Evolutionary conservation across 2,329 filamentous ascomycete genomes (phyloP), one percentile per base, ranked within the genome.

Genomic region (Myriosclerotinia scirpicola): DNA sequence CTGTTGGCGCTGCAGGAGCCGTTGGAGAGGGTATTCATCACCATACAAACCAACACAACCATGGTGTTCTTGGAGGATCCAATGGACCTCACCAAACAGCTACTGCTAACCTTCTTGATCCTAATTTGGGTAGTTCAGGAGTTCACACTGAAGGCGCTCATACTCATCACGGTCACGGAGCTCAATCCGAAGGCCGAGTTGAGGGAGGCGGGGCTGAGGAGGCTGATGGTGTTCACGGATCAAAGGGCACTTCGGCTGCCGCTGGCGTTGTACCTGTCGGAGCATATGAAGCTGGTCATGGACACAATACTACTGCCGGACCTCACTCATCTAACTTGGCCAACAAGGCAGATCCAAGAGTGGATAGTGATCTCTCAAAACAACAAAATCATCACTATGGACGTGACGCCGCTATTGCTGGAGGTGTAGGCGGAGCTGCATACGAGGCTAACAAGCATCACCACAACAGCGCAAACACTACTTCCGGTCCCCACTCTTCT

Each of bases 281-380:
- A 59, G 66, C 52, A 44, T 65, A 46, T 34, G 54, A 65, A 20
- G 22, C 65, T 59, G 54, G 67, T 11, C 70, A 70, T 73, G 72
- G 71, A 59, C 26, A 48, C 5, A n/a, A 61, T 54, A 70, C 69
- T 20, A 77, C 70, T 9, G 72, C 74, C 36, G 79, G 78, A 1
- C 78, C 78, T 36, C 72, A 73, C 54, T 68, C 71, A 11, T 77
- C 77, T 22, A 78, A 79, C 34, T 48, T 77, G 15, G 74, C 75
- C 42, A 81, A 81, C 70, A 79, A 77, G 68, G 54, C 75, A 15
- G 80, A 81, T 64, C 79, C 79, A 48, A 69, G 76, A 54, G 76
- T 79, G 12, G 75, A 80, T 67, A 56, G 54, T 34, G 61, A 61
- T 40, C 64, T 64, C 44, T 69, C 69, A 53, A 69, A 61, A 44